A percentile compares a stretch with the other conserved stretches of the same genome.
phyloP scores from a whole-genome alignment of 2,329 filamentous ascomycete genomes.

The Drechslerella coelobrocha region DNA sequence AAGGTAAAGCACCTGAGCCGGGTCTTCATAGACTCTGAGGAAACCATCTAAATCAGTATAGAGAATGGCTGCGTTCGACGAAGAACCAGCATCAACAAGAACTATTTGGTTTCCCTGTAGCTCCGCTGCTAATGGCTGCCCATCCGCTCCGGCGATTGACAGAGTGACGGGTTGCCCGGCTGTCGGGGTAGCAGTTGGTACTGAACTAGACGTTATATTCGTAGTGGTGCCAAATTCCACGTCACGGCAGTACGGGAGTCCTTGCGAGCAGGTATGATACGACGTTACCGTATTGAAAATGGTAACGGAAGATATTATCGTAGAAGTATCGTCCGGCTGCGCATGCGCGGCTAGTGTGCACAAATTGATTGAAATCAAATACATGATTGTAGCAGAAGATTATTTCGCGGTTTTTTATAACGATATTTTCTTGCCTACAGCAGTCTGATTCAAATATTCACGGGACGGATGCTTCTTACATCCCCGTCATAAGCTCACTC shows the following conservation, averaged over 20 bases:
- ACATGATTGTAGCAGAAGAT: neutral
- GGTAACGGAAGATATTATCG: conserved; percentile 8
- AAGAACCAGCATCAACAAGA: neutral
- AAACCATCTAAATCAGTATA: conserved; percentile 3
- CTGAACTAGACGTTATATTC: neutral
- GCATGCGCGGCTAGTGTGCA: neutral
- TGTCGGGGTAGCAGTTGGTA: neutral
- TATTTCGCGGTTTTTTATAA: no score
- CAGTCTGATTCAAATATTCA: no score
- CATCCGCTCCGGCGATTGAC: conserved; percentile 9
- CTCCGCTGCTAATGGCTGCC: conserved; percentile 4
- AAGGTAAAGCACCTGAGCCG: conserved; percentile 6
- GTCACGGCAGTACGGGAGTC: conserved; percentile 1
- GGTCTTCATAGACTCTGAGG: neutral
- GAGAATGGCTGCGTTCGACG: conserved; percentile 5
- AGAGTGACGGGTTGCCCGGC: conserved; percentile 6
- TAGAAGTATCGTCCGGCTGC: neutral
- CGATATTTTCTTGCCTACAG: no score
- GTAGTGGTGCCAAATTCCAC: no score
- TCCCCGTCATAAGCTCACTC: no score
- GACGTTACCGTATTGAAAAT: neutral
- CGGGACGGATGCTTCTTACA: no score
- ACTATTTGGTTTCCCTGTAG: neutral
- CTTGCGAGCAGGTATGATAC: neutral
- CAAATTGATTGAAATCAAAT: neutral